phyloP scores from a whole-genome alignment of 257 asterid species.

The Cruciata laevipes region DNA sequence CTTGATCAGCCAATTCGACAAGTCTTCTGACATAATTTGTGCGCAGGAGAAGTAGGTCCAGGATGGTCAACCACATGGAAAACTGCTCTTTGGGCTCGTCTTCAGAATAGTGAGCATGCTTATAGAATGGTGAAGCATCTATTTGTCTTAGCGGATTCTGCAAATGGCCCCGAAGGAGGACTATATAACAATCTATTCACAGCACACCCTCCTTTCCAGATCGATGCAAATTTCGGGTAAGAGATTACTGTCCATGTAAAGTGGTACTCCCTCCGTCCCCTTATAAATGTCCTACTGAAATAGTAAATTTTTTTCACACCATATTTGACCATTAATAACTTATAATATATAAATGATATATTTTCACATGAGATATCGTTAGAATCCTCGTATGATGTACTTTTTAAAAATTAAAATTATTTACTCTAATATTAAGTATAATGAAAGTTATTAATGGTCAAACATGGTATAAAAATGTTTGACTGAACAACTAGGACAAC shows the following conservation, averaged over 20 bases:
- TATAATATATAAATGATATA: too few relatives aligned
- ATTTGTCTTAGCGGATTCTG: constrained; percentile 56
- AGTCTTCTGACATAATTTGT: not conserved
- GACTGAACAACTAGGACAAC: too few relatives aligned
- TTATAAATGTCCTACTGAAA: too few relatives aligned
- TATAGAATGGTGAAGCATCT: constrained; percentile 64
- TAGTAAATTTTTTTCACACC: too few relatives aligned
- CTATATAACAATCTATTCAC: constrained; percentile 64
- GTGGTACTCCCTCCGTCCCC: too few relatives aligned
- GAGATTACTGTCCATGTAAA: not conserved
- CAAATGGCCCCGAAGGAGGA: constrained; percentile 54
- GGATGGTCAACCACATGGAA: constrained; percentile 88
- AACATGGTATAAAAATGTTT: too few relatives aligned
- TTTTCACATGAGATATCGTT: too few relatives aligned
- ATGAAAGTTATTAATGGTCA: too few relatives aligned
- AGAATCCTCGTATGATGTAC: too few relatives aligned
- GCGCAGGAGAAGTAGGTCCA: constrained; percentile 69
- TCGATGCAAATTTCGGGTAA: constrained; percentile 83
- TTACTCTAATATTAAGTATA: too few relatives aligned
- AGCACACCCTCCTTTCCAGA: constrained; percentile 86
- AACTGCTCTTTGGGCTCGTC: constrained; percentile 65
- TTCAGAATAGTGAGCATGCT: constrained; percentile 51
- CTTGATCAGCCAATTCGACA: not conserved
- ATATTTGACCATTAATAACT: too few relatives aligned
- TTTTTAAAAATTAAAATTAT: too few relatives aligned